A percentile compares a stretch with the other conserved stretches of the same genome.
Evolutionary conservation across 2,329 filamentous ascomycete genomes (phyloP).

Genomic region (Aspergillus glaucus): DNA sequence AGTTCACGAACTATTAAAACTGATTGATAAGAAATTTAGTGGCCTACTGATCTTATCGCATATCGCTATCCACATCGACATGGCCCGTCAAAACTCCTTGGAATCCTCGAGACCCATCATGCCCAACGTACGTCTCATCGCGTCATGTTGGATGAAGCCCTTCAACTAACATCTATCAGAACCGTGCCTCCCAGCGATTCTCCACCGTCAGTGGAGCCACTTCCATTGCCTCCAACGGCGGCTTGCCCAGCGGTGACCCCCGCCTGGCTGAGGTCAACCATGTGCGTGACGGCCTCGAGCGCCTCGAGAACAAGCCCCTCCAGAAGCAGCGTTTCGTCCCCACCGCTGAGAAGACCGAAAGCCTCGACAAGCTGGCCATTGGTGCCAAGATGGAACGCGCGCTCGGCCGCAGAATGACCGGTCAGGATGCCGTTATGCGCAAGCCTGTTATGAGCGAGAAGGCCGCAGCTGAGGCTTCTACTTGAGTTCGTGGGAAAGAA

Average conservation of each 20-base stretch:
- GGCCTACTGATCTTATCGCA: background rate
- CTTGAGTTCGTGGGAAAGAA: background rate
- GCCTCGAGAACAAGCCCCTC: slow-evolving; percentile 84
- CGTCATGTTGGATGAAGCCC: background rate
- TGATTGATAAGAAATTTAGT: too few species aligned
- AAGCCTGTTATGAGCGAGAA: slow-evolving; percentile 47
- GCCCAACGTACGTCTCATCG: slow-evolving; percentile 39
- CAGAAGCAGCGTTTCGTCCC: slow-evolving; percentile 74
- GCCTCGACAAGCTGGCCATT: slow-evolving; percentile 77
- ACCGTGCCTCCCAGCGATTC: slow-evolving; percentile 48
- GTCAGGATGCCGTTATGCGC: slow-evolving; percentile 79
- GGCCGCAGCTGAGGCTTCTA: slow-evolving; percentile 12
- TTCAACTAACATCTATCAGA: slow-evolving; percentile 24
- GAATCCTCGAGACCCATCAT: slow-evolving; percentile 53
- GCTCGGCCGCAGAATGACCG: slow-evolving; percentile 74
- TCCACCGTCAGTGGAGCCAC: slow-evolving; percentile 47
- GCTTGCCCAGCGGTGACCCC: slow-evolving; percentile 40
- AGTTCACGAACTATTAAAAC: too few species aligned
- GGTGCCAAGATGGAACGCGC: slow-evolving; percentile 87
- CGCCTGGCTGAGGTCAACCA: slow-evolving; percentile 62
- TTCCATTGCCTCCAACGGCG: slow-evolving; percentile 42
- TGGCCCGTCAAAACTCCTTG: slow-evolving; percentile 40
- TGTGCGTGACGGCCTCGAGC: slow-evolving; percentile 73
- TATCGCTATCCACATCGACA: slow-evolving; percentile 5
- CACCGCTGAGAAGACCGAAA: slow-evolving; percentile 71